A percentile compares a stretch with the other conserved stretches of the same genome.
These are phyloP conservation scores for Candida verbasci DNA, from an alignment of 805 yeast genomes.

Conservation along the genomic window DNA sequence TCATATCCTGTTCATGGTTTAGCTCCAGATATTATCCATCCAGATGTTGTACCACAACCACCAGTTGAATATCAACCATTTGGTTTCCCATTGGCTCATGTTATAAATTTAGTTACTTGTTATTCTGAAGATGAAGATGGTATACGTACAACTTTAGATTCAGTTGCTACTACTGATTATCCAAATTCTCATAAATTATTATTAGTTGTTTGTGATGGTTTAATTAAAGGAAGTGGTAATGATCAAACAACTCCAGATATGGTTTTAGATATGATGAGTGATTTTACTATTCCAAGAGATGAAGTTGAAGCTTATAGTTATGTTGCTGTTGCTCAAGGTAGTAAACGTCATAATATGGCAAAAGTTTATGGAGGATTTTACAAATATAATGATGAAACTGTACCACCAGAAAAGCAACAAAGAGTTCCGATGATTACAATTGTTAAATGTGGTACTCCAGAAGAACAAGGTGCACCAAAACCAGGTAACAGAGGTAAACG, in stretches of 20 bases:
- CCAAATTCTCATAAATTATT: conserved; percentile 92
- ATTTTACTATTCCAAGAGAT: conserved; percentile 60
- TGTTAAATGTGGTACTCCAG: conserved; percentile 87
- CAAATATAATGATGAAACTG: conserved; percentile 71
- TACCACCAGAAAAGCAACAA: conserved; percentile 78
- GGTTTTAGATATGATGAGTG: conserved; percentile 78
- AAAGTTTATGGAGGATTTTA: conserved; percentile 94
- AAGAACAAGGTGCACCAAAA: conserved; percentile 56
- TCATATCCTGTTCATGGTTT: conserved; percentile 41
- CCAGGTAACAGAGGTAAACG: conserved; percentile 97
- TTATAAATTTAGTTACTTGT: conserved; percentile 64
- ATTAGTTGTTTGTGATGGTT: conserved; percentile 86
- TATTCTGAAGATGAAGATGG: conserved; percentile 91
- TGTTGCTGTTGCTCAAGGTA: conserved; percentile 92
- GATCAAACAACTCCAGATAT: conserved; percentile 86
- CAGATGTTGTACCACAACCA: conserved; percentile 86
- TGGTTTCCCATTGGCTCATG: conserved; percentile 64
- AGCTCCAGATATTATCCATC: conserved; percentile 58
- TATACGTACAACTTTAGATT: conserved; percentile 82
- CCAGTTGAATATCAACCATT: conserved; percentile 85
- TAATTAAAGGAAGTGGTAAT: conserved; percentile 93
- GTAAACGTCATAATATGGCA: conserved; percentile 96
- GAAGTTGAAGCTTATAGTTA: conserved; percentile 81
- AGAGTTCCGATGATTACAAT: conserved; percentile 74
- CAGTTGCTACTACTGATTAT: conserved; percentile 90